A percentile compares a stretch with the other conserved stretches of the same genome.
Conservation (phyloP, 2,329 filamentous ascomycete species). For the Polytolypa hystricis region DNA sequence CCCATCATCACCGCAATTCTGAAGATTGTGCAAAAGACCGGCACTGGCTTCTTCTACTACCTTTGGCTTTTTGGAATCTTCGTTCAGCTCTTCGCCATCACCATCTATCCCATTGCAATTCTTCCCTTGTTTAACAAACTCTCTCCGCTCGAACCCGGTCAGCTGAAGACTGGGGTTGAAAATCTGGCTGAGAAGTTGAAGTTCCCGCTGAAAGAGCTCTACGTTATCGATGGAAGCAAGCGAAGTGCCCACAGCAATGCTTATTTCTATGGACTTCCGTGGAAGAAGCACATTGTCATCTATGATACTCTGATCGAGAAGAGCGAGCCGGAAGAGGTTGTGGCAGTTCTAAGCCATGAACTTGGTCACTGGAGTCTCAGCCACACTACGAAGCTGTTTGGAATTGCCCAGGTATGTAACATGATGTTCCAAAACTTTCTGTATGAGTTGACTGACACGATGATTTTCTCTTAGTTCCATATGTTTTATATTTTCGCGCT, state of each 20-base stretch:
- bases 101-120: slow-evolving; percentile 89
- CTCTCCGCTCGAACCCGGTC: slow-evolving; percentile 76
- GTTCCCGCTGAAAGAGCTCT: slow-evolving; percentile 85
- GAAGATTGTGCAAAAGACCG: slow-evolving; percentile 87
- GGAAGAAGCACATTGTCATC: slow-evolving; percentile 99
- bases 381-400: slow-evolving; percentile 85
- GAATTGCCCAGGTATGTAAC: slow-evolving; percentile 63
- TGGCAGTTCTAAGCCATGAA: slow-evolving; percentile 90
- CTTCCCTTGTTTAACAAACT: slow-evolving; percentile 97
- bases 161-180: slow-evolving; percentile 81
- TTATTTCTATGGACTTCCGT: slow-evolving; percentile 94
- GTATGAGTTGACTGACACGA: neutral
- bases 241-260: slow-evolving; percentile 80
- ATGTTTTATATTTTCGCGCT: slow-evolving; percentile 94
- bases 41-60: slow-evolving; percentile 94
- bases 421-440: slow-evolving; percentile 5
- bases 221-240: slow-evolving; percentile 90
- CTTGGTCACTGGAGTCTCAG: slow-evolving; percentile 94
- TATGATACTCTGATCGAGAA: slow-evolving; percentile 97
- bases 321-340: slow-evolving; percentile 81
- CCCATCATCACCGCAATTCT: slow-evolving; percentile 88
- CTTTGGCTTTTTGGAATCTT: slow-evolving; percentile 86
- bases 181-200: slow-evolving; percentile 69
- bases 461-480: slow-evolving; percentile 51
- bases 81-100: slow-evolving; percentile 88